Base-by-base conservation (phyloP, 2,329 filamentous ascomycete species). In the Pseudogymnoascus sp. region DNA sequence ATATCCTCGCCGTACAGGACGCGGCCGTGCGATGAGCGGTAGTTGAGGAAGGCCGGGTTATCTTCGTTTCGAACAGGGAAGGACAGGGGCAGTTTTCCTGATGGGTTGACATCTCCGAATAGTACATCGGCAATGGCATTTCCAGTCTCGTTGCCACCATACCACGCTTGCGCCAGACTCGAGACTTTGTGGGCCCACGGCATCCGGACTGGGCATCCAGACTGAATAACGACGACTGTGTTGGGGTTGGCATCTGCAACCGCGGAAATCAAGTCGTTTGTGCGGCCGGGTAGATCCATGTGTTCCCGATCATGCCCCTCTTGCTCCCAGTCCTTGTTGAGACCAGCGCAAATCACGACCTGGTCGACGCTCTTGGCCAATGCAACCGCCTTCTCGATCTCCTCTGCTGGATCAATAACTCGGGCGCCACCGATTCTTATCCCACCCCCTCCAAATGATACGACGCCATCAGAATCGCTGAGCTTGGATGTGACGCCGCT, bases 311-410 rank as follows among this genome's bases (percentile, higher is more conserved):
- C 71, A 28, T 68, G 64, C 3, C 71, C 71, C 65, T 77, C 75
- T 0, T 70, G 70, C 65, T 76, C 74, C 72, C 72, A 75, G 53
- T 76, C 72, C 16, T 56, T 56, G 50, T 91, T 92, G 53, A 93
- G 81, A 1, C 90, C 90, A 1, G 86, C 86, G 70, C 89, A 89
- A 62, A 93, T 78, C 65, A 95, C 81, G 56, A 92, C 90, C 70
- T 92, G 87, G 61, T 93, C 89, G 1, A 87, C 86, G 38, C 82
- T 79, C 71, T 80, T 82, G 31, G 90, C 90, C 5, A 89, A 78
- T 33, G 82, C 78, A 0, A 89, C 87, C 0, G 90, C 89, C 63
- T 85, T 80, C 41, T 81, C 75, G 62, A 91, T 86, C 70, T 87
- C 83, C n/a, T 80, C 79, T 64, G 82, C 73, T 50, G 80, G 75